Evolutionary conservation across 2,329 filamentous ascomycete species (phyloP), one percentile per base, ranked within the genome.

Genomic region (Ceratocystis smalleyi): DNA sequence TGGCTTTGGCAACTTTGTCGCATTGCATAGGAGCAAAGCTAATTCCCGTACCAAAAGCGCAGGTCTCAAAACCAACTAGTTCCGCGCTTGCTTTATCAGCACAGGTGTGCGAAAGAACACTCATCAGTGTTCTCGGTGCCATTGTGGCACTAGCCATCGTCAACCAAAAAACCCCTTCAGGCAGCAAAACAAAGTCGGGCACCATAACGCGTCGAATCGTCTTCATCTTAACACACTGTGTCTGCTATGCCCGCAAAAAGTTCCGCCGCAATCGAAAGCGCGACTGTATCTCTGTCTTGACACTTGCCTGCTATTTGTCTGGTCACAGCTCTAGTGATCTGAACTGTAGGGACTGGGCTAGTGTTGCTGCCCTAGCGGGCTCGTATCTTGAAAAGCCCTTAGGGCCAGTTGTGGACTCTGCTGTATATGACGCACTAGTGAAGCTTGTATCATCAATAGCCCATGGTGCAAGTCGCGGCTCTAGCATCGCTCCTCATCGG

Each of bases 381-480:
- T 51, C 54, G 35, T 45, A 65, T 6, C 27, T 61, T 10, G 24
- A 43, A 40, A 40, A 59, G 15, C n/a, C 30, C 3, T 24, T 64
- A 17, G 57, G 63, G 12, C 15, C 40, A 22, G 24, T 30, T 22
- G 49, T 59, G 1, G 55, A 61, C 17, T 15, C 61, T 6, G n/a
- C 22, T 2, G 51, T 65, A 32, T 73, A 75, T 68, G 71, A 74
- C 64, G 70, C 69, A 8, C 70, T 75, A 0, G 69, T 76, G 4
- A 69, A 71, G 1, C 72, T 83, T 45, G 69, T 78, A 35, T 77
- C 76, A 65, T 76, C 75, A 5, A 70, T 81, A 10, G 77, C 79
- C 1, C 75, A 78, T 40, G 77, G 74, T 68, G 80, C 78, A 67
- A 75, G 77, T 17, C 76, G 77, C 65, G 72, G 73, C 24, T 73